A percentile compares a stretch with the other conserved stretches of the same genome.
These are phyloP conservation scores for Odonthalia washingtoniensis DNA, from an alignment of 31 red algal species.

Conservation along the genomic window DNA sequence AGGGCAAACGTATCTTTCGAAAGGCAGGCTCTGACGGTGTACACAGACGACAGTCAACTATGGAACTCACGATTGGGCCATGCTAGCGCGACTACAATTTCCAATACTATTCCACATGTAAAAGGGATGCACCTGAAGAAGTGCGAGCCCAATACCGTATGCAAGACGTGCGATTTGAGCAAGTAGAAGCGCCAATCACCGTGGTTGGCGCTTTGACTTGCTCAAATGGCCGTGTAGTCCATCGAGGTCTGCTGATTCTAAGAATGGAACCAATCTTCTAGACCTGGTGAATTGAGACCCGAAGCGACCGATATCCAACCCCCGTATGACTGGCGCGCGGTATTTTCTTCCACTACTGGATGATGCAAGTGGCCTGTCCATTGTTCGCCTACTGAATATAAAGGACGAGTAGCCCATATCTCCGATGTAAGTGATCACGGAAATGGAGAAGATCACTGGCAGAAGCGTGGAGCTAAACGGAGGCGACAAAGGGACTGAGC, in stretches of 20 bases:
- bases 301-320: background rate
- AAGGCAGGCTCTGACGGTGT: background rate
- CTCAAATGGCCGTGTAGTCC: no score
- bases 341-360: slow-evolving; percentile 37
- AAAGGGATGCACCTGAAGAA: background rate
- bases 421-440: slow-evolving; percentile 28
- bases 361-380: slow-evolving; percentile 13
- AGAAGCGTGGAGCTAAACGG: background rate
- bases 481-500: slow-evolving; percentile 38
- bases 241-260: slow-evolving; percentile 1
- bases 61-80: slow-evolving; percentile 1
- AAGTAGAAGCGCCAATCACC: background rate
- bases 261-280: slow-evolving; percentile 5
- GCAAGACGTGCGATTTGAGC: background rate
- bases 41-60: background rate
- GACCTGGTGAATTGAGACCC: slow-evolving; percentile 39
- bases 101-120: background rate
- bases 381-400: slow-evolving; percentile 20
- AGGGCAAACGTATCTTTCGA: background rate
- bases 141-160: slow-evolving; percentile 4
- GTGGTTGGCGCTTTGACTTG: no score
- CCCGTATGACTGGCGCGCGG: background rate
- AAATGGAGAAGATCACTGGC: slow-evolving; percentile 38
- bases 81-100: background rate
- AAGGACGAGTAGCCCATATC: slow-evolving; percentile 2